Percentiles rank a stretch among this genome's conserved stretches.
Evolutionary conservation across 176 grass and related monocot species (phyloP).

Genomic region (Juncus inflexus): DNA sequence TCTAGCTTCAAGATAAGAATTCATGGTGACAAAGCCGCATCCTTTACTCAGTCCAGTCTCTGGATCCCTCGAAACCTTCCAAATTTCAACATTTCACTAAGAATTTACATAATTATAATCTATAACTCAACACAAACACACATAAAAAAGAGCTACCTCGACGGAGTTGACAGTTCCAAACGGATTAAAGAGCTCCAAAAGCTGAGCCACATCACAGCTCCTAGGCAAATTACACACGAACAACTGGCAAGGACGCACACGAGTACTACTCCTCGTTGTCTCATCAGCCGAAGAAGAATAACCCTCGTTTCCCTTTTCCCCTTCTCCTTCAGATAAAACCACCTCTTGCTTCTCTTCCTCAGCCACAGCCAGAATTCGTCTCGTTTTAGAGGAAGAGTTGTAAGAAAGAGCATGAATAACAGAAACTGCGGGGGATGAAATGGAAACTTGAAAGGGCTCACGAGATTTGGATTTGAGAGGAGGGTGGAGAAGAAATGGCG

Average conservation of each 20-base stretch:
- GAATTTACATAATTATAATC: background rate
- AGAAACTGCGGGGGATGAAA: too few relatives aligned
- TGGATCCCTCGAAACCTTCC: conserved; percentile 47
- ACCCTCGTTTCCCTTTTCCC: too few relatives aligned
- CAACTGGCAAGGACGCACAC: conserved; percentile 45
- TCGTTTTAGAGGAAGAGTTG: background rate
- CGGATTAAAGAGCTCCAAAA: conserved; percentile 52
- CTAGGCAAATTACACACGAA: conserved; percentile 72
- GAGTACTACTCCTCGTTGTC: background rate
- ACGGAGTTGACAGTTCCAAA: conserved; percentile 60
- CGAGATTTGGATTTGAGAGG: background rate
- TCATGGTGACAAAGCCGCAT: conserved; percentile 61
- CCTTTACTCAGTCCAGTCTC: conserved; percentile 64
- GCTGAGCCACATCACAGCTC: conserved; percentile 39
- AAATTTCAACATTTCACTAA: background rate
- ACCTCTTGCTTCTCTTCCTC: too few relatives aligned
- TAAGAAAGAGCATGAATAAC: background rate
- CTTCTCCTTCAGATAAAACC: too few relatives aligned
- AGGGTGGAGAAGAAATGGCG: background rate
- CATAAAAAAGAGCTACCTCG: conserved; percentile 38
- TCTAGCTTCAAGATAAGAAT: conserved; percentile 54
- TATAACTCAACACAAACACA: background rate
- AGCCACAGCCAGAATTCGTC: too few relatives aligned
- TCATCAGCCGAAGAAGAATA: too few relatives aligned
- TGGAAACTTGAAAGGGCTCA: background rate